Evolutionary conservation across 352 stramenopile species (phyloP), one percentile per base, ranked within the genome.

Genomic region (Globisporangium yorkense): DNA sequence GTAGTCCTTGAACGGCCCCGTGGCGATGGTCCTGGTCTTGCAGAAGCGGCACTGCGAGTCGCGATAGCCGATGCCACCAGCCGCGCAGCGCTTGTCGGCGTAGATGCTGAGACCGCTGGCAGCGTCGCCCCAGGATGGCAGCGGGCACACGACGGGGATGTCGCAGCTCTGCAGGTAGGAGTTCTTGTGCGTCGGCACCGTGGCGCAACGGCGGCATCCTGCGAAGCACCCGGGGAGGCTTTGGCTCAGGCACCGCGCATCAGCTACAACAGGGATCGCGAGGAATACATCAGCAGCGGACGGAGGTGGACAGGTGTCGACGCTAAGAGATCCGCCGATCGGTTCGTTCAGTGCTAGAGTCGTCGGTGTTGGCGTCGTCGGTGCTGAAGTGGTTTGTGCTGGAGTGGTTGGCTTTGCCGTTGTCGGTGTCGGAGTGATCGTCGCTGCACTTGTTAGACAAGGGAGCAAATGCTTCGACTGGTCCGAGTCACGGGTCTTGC

Each of bases 11-110:
- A 27, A 48, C 13, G 27, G 7, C 7, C 18, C 49, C 8, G 9
- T 27, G 18, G 31, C 2, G 33, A 33, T 48, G 15, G 24, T n/a
- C 29, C 18, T 37, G 3, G 62, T 51, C 58, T 75, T 73, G 39
- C 71, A 80, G 57, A 74, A 80, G 10, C 70, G 66, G 37, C 72
- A 80, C 0, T 65, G 57, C 9, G 46, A 57, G 46, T 71, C 70
- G 56, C 68, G 67, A 27, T 69, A 80, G 6, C 72, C 72, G 21
- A 72, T 15, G 6, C 66, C 71, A 2, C 71, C 71, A 16, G 2
- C 27, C 0, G 33, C 45, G 18, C 69, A 77, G 6, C 51, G 54
- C 1, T 52, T 43, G 48, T 80, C 71, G 3, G 47, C 47, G 12
- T 61, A 56, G 49, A 77, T 72, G 40, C 62, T 53, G 46, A 77